These are phyloP conservation scores for Carex sylvatica DNA, from an alignment of 202 grass and related monocot genomes.

Conservation along the genomic window DNA sequence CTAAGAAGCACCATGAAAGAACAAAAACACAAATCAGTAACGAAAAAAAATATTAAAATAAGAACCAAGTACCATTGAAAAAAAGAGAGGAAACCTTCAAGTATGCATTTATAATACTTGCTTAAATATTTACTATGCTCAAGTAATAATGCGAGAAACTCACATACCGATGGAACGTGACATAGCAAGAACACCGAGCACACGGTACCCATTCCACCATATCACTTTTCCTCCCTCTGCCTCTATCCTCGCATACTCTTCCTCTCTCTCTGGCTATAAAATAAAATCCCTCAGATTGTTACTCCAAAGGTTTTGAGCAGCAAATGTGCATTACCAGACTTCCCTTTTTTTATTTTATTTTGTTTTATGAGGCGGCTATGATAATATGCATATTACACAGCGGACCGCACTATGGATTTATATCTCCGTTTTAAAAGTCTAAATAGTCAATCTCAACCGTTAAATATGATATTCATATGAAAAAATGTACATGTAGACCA, in stretches of 20 bases:
- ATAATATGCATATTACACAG: too few species aligned
- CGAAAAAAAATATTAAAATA: background rate
- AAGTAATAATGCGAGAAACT: background rate
- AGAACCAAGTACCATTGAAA: background rate
- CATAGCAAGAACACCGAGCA: conserved; percentile 91
- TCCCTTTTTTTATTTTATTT: background rate
- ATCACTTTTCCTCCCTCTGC: conserved; percentile 82
- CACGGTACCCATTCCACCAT: conserved; percentile 83
- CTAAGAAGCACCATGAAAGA: background rate
- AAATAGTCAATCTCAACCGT: too few species aligned
- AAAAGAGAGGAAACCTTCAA: background rate
- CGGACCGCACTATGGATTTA: too few species aligned
- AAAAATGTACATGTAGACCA: too few species aligned
- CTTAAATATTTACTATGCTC: background rate
- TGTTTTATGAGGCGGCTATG: background rate
- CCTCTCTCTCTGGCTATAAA: conserved; percentile 75
- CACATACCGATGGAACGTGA: conserved; percentile 71
- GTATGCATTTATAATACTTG: background rate
- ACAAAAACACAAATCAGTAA: background rate
- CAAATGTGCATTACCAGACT: background rate
- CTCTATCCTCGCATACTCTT: conserved; percentile 78
- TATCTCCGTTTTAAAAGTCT: too few species aligned
- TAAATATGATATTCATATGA: too few species aligned
- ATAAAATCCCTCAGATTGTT: background rate
- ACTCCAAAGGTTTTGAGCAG: background rate